These are phyloP conservation scores for Centrapalus pauciflorus DNA, from an alignment of 129 eudicot species.

Conservation along the genomic window DNA sequence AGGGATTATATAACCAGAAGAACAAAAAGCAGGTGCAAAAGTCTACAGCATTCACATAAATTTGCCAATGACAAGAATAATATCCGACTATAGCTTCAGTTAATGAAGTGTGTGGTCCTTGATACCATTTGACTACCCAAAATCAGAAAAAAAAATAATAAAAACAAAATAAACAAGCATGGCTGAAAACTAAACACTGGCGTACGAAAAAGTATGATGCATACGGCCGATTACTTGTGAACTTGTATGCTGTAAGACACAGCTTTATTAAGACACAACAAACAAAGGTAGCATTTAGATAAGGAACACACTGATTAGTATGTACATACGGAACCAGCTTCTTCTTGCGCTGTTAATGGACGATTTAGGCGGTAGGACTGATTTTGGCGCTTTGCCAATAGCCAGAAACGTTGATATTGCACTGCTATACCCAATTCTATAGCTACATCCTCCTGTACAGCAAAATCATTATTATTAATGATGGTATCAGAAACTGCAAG, in stretches of 20 bases:
- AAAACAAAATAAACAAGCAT: background rate
- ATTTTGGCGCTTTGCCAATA: conserved; percentile 86
- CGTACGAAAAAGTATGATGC: too few species aligned
- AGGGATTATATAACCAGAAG: too few species aligned
- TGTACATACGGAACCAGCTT: conserved; percentile 63
- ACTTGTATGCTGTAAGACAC: conserved; percentile 6
- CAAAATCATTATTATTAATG: too few species aligned
- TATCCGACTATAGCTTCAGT: background rate
- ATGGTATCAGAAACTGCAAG: background rate
- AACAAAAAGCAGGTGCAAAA: background rate
- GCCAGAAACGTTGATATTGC: conserved; percentile 80
- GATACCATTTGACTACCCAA: background rate
- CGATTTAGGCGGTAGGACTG: conserved; percentile 82
- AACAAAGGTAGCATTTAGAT: background rate
- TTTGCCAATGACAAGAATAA: background rate
- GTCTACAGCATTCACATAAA: background rate
- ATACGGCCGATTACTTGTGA: background rate
- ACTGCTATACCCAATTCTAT: conserved; percentile 86
- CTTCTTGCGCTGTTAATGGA: conserved; percentile 79
- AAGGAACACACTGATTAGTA: too few species aligned
- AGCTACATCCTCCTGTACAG: conserved; percentile 86
- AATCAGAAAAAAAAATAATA: too few species aligned
- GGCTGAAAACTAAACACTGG: background rate
- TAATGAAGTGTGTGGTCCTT: background rate
- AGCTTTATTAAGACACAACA: background rate